Base-by-base conservation (phyloP, 2,329 filamentous ascomycete species). In the Chaetothyriales sp. region DNA sequence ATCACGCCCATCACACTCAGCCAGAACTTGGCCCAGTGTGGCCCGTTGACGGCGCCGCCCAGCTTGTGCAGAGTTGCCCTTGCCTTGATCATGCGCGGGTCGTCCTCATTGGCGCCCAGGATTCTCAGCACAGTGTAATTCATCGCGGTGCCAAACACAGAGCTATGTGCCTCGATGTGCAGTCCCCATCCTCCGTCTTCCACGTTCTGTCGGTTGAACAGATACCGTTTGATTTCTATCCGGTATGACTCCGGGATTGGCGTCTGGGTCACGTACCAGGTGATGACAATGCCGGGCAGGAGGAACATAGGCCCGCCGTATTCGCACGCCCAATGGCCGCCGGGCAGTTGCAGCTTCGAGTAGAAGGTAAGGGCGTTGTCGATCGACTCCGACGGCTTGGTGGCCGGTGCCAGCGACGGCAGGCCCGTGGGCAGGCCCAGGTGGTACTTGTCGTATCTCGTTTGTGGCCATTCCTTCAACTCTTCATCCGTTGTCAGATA, bases 21-120 rank as follows among this genome's bases (percentile, higher is more conserved):
- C 88, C 89, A 95, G 66, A 93, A 93, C 64, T 98, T 98, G n/a
- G 80, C 80, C 92, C 92, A 98, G 64, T 96, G 92, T 19, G 92
- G 93, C 1, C 79, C 80, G 61, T 87, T 81, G 12, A 85, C 72
- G 1, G 87, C 87, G 25, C 92, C 90, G 9, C 92, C 92, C 43
- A 96, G 73, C 63, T 83, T 81, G 68, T 95, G 87, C 28, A 98
- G 71, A 18, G 81, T 83, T 1, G 76, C 81, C 54, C 93, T 79
- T 1, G 92, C 92, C 67, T 86, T 92, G 49, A 86, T 75, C 81
- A 96, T 86, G 43, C 84, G 73, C 12, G 85, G 80, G 48, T 96
- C 84, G 56, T 95, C 87, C 2, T 87, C 78, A 49, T 83, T 80
- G 2, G 87, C 86, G 5, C 90, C 92, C 6, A 96, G 70, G 1